Evolutionary conservation across 169 alveolate species (phyloP).

Genomic region (Eimeria sp.): DNA sequence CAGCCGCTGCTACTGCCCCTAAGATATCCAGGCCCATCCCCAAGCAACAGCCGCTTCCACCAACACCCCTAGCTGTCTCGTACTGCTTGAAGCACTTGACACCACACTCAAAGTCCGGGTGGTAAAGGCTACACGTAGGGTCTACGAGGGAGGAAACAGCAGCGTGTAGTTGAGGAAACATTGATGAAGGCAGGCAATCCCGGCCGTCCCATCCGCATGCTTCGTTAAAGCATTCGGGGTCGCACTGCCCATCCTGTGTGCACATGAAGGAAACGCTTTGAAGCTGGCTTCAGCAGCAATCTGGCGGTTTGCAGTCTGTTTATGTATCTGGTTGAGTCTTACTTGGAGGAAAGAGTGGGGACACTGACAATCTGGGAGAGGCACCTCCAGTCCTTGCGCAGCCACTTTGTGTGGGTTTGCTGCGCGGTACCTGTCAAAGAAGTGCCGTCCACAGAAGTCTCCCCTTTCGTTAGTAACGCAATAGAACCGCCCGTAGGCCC

Average conservation of each 20-base stretch:
- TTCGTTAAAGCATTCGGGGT: conserved; percentile 86
- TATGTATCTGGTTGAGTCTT: background rate
- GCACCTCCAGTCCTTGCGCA: conserved; percentile 77
- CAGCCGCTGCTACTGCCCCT: conserved; percentile 76
- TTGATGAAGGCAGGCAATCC: conserved; percentile 85
- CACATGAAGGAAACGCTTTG: conserved; percentile 61
- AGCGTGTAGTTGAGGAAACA: conserved; percentile 86
- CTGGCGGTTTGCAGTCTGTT: background rate
- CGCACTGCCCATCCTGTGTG: conserved; percentile 89
- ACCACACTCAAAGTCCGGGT: conserved; percentile 73
- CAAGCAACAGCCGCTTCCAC: conserved; percentile 81
- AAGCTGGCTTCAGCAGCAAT: background rate
- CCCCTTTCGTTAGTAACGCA: conserved; percentile 85
- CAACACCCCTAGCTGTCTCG: conserved; percentile 60
- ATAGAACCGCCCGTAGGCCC: conserved; percentile 87
- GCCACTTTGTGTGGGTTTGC: conserved; percentile 70
- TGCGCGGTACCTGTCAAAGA: conserved; percentile 81
- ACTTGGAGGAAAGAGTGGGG: conserved; percentile 83
- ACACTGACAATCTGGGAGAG: conserved; percentile 74
- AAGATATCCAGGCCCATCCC: conserved; percentile 73
- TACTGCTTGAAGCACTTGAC: conserved; percentile 68
- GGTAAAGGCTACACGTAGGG: conserved; percentile 62
- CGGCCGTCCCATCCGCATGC: conserved; percentile 88
- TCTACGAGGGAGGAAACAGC: conserved; percentile 72
- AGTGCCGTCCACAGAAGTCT: conserved; percentile 85